phyloP scores from a whole-genome alignment of 257 asterid genomes.

The Solanum commersonii region DNA sequence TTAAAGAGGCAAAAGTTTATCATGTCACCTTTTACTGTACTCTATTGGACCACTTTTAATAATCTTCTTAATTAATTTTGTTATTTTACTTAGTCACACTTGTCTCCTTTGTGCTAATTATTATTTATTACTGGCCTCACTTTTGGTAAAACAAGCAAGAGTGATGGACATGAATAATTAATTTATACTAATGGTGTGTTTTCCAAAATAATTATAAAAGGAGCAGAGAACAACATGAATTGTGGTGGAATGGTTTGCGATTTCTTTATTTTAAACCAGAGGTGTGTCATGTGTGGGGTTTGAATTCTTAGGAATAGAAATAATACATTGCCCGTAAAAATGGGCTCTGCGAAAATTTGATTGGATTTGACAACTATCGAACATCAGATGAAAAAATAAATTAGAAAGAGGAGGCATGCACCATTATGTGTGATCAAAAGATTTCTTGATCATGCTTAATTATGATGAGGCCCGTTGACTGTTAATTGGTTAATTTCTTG shows the following conservation, averaged over 20 bases:
- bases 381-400: no score
- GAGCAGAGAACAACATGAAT: not conserved
- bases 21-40: not conserved
- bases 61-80: not conserved
- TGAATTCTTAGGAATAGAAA: not conserved
- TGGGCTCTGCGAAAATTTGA: not conserved
- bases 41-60: slow-evolving; percentile 8
- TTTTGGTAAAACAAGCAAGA: not conserved
- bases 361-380: no score
- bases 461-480: not conserved
- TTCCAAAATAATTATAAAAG: not conserved
- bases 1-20: slow-evolving; percentile 2
- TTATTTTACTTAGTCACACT: not conserved
- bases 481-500: not conserved
- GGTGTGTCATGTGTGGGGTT: not conserved
- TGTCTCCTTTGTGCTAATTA: not conserved
- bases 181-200: not conserved
- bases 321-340: not conserved
- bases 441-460: not conserved
- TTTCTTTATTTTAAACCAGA: not conserved
- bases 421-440: not conserved
- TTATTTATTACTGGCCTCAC: not conserved
- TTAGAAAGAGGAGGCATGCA: not conserved
- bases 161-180: not conserved
- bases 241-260: fast-evolving